These are phyloP conservation scores for Ilyonectria robusta DNA, from an alignment of 2,329 filamentous ascomycete species.

Conservation along the genomic window DNA sequence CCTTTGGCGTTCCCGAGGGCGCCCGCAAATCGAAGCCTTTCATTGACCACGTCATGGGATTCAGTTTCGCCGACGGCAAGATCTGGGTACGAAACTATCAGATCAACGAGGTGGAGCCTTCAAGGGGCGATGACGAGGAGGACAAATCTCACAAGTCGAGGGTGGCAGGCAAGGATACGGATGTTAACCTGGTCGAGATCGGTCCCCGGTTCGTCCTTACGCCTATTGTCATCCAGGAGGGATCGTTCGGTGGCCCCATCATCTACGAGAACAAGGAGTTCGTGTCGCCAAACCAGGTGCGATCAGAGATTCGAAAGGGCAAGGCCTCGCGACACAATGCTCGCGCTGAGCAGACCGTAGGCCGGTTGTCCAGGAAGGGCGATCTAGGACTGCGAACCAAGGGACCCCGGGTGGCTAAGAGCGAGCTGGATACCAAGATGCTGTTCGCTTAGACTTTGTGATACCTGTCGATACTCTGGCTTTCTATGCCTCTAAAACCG, in stretches of 20 bases:
- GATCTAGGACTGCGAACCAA: slow-evolving; percentile 81
- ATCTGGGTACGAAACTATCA: slow-evolving; percentile 98
- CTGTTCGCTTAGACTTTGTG: slow-evolving; percentile 75
- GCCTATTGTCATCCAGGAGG: slow-evolving; percentile 95
- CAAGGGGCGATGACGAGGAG: slow-evolving; percentile 56
- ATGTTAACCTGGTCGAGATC: slow-evolving; percentile 90
- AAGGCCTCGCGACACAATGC: slow-evolving; percentile 85
- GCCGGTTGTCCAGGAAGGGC: slow-evolving; percentile 80
- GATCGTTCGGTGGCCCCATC: slow-evolving; percentile 93
- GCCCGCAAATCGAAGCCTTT: slow-evolving; percentile 95
- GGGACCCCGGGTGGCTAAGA: slow-evolving; percentile 72
- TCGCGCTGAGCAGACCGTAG: slow-evolving; percentile 80
- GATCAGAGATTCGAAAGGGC: slow-evolving; percentile 81
- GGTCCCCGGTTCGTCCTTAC: slow-evolving; percentile 94
- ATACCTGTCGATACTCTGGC: slow-evolving; percentile 47
- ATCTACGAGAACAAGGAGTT: slow-evolving; percentile 99
- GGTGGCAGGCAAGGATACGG: slow-evolving; percentile 70
- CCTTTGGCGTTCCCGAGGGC: slow-evolving; percentile 91
- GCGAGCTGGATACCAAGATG: slow-evolving; percentile 82
- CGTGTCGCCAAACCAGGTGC: slow-evolving; percentile 94
- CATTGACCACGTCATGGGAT: slow-evolving; percentile 93
- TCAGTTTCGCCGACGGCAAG: slow-evolving; percentile 91
- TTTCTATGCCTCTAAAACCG: slow-evolving; percentile 44
- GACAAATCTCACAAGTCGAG: slow-evolving; percentile 61
- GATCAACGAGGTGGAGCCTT: slow-evolving; percentile 84